Conservation (phyloP, 768 basidiomycete species). For the Lactifluus pinguis region DNA sequence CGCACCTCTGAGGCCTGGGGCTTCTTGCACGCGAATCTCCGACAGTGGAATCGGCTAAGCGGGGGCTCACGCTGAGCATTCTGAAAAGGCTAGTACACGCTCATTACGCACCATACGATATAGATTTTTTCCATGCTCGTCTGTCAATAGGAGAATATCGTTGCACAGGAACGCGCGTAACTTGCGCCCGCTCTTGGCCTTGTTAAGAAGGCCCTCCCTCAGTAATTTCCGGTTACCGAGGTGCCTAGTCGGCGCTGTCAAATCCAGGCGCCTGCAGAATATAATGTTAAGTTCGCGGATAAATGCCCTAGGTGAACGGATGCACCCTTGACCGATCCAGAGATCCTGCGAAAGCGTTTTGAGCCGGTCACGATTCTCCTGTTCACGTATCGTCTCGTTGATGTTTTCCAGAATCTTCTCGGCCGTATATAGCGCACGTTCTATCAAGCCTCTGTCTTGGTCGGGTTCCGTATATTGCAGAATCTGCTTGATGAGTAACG, state of each 20-base stretch:
- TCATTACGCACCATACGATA: constrained; percentile 67
- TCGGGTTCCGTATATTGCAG: constrained; percentile 67
- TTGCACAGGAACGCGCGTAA: constrained; percentile 76
- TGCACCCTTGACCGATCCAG: constrained; percentile 82
- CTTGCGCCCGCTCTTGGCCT: constrained; percentile 78
- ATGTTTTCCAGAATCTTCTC: constrained; percentile 71
- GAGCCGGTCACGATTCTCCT: constrained; percentile 74
- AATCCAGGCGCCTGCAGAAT: constrained; percentile 58
- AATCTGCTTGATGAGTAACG: constrained; percentile 82
- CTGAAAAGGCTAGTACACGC: neutral
- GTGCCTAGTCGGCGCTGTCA: constrained; percentile 82
- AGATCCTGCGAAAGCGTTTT: constrained; percentile 65
- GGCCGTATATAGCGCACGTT: constrained; percentile 47
- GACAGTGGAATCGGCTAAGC: constrained; percentile 68
- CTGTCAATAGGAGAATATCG: constrained; percentile 82
- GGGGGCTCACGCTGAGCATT: neutral
- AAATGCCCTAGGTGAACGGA: neutral
- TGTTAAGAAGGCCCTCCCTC: constrained; percentile 68
- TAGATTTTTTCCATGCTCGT: constrained; percentile 55
- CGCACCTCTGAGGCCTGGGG: constrained; percentile 43
- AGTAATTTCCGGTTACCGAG: constrained; percentile 75
- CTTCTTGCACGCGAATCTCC: constrained; percentile 51
- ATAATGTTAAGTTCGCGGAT: neutral
- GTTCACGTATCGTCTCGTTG: constrained; percentile 82
- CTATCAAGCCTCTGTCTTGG: constrained; percentile 49